A percentile compares a stretch with the other conserved stretches of the same genome.
phyloP scores from a whole-genome alignment of 2,329 filamentous ascomycete genomes.

The Xylariaceae sp. region DNA sequence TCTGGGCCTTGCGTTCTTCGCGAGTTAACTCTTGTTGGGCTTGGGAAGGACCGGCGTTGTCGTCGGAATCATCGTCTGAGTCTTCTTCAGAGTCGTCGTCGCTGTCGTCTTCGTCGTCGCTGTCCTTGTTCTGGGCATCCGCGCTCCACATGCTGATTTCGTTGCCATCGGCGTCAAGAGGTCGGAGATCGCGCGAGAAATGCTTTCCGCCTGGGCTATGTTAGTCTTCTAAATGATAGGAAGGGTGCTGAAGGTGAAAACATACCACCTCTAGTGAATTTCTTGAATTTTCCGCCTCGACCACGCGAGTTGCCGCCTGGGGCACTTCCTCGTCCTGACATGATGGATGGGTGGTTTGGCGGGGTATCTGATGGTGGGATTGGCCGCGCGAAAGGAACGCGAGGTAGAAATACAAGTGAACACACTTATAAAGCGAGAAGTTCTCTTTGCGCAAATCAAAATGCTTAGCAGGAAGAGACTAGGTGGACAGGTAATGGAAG shows the following conservation, averaged over 20 bases:
- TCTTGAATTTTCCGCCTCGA: constrained; percentile 90
- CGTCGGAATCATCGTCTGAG: constrained; percentile 47
- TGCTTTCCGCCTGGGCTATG: constrained; percentile 75
- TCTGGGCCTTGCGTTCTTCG: constrained; percentile 81
- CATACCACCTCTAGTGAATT: constrained; percentile 86
- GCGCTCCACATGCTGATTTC: constrained; percentile 84
- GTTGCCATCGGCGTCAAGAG: constrained; percentile 85
- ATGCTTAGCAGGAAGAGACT: no score
- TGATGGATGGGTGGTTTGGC: constrained; percentile 12
- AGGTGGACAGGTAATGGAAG: no score
- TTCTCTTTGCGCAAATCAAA: no score
- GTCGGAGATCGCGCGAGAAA: constrained; percentile 88
- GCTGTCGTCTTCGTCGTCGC: constrained; percentile 51
- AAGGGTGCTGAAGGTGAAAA: not conserved
- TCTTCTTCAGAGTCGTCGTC: constrained; percentile 40
- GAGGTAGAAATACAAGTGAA: no score
- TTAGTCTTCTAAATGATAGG: not conserved
- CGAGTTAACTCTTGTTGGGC: constrained; percentile 63
- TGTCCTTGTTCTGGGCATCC: constrained; percentile 47
- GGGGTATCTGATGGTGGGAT: no score
- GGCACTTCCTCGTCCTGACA: constrained; percentile 42
- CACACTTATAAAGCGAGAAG: no score
- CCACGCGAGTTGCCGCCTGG: constrained; percentile 61
- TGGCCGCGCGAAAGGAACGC: no score
- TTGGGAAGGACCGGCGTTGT: constrained; percentile 39